These are phyloP conservation scores for Zymoseptoria crescenta DNA, from an alignment of 2,329 filamentous ascomycete species.

Conservation along the genomic window DNA sequence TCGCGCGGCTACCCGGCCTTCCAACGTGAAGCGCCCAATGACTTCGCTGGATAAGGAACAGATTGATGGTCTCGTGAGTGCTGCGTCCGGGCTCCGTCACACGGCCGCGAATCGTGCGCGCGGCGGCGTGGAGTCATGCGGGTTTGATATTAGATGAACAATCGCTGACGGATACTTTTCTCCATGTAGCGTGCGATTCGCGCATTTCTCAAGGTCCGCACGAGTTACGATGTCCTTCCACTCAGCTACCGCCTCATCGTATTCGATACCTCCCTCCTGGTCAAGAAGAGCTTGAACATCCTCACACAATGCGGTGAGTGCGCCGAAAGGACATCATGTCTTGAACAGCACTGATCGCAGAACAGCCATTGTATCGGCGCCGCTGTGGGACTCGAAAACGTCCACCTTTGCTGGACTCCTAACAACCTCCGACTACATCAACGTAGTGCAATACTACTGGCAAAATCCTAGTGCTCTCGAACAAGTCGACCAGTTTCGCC, in stretches of 20 bases:
- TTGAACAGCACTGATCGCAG: slow-evolving; percentile 6
- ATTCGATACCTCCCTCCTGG: slow-evolving; percentile 87
- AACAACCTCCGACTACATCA: slow-evolving; percentile 96
- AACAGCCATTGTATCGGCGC: slow-evolving; percentile 89
- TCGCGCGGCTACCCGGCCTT: background rate
- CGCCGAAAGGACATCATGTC: background rate
- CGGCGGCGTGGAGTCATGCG: background rate
- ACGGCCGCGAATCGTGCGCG: background rate
- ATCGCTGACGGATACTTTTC: slow-evolving; percentile 11
- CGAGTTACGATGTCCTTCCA: slow-evolving; percentile 94
- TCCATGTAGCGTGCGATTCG: slow-evolving; percentile 71
- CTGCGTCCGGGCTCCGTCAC: background rate
- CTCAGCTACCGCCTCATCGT: slow-evolving; percentile 93
- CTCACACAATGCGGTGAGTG: slow-evolving; percentile 82
- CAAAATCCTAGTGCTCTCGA: slow-evolving; percentile 86
- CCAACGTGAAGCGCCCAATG: slow-evolving; percentile 7
- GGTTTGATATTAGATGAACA: background rate
- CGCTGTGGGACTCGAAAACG: slow-evolving; percentile 89
- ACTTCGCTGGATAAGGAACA: slow-evolving; percentile 63
- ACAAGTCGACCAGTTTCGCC: slow-evolving; percentile 85
- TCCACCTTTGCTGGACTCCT: slow-evolving; percentile 90
- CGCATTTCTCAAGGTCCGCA: slow-evolving; percentile 91
- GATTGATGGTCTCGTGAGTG: slow-evolving; percentile 66
- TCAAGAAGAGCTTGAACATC: slow-evolving; percentile 95
- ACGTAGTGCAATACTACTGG: slow-evolving; percentile 98